Base-by-base conservation (phyloP, 73 alveolate species). In the Paramecium sonneborni region DNA sequence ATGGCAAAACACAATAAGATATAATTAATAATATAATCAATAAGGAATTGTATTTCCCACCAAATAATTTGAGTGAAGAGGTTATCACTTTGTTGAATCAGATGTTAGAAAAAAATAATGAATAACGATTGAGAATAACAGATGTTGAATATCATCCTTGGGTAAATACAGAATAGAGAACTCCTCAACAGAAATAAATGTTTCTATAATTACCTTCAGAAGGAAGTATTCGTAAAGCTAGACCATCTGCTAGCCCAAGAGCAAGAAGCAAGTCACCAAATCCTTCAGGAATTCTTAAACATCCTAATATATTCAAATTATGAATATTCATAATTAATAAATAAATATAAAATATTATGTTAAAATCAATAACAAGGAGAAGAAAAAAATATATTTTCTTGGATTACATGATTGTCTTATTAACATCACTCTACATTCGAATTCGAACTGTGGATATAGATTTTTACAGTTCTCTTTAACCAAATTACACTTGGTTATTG, bases 71-170 rank as follows among this genome's bases (percentile, higher is more conserved):
- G 21, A 26, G 70, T 10, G 69, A 32, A 18, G 82, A 67, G 8
- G 72, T 91, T 21, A 39, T 30, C 6, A 92, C 39, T 48, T 18
- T 88, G 9, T 20, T 88, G 30, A 20, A 39, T 20, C 5, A n/a
- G 21, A 69, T 86, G 94, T 48, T 87, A 20, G 76, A 37, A 26
- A 92, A 92, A 68, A 86, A 86, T 57, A 67, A 87, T 24, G 57
- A 30, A 24, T 52, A n/a, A 72, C 57, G 96, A 43, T 35, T 87
- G 1, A 9, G 82, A n/a, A 86, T 86, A 9, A 21, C 57, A 28
- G 93, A 92, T 28, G 85, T 92, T 1, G 34, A 43, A 11, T 92
- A 21, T n/a, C 96, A 92, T 35, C 87, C 93, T 43, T 92, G 96
- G 96, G 58, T 85, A 1, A 21, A 23, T 5, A 58, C 38, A 5